Percentiles rank a stretch among this genome's conserved stretches.
phyloP scores from a whole-genome alignment of 441 rosid species.

The Populus trichocarpa region DNA sequence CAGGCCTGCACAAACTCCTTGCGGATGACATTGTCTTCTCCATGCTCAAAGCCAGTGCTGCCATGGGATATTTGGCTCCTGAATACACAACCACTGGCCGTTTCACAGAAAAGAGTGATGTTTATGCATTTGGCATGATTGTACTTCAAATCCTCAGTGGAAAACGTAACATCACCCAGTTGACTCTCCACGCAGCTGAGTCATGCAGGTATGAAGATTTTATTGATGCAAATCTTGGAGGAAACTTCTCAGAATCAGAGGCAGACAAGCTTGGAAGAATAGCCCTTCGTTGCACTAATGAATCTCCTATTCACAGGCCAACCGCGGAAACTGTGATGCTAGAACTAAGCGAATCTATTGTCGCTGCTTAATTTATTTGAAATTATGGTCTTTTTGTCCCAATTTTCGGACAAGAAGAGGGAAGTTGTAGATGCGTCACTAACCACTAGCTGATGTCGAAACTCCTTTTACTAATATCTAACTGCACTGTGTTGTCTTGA shows the following conservation, averaged over 20 bases:
- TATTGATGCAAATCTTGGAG: constrained; percentile 61
- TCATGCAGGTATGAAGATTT: constrained; percentile 45
- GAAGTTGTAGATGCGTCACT: constrained; percentile 13
- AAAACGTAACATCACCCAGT: constrained; percentile 48
- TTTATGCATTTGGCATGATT: constrained; percentile 80
- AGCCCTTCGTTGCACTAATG: constrained; percentile 73
- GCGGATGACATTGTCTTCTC: constrained; percentile 89
- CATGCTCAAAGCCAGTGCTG: constrained; percentile 85
- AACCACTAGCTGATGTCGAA: constrained; percentile 12
- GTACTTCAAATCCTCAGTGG: constrained; percentile 76
- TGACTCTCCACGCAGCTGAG: constrained; percentile 50
- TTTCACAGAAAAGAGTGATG: constrained; percentile 37
- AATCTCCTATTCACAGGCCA: constrained; percentile 68
- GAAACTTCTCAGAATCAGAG: constrained; percentile 51
- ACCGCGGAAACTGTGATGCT: constrained; percentile 54
- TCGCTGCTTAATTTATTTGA: constrained; percentile 21
- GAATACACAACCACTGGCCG: no score
- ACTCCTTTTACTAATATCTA: constrained; percentile 3
- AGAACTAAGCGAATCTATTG: constrained; percentile 40
- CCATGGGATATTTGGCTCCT: constrained; percentile 32
- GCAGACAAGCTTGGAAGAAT: constrained; percentile 58
- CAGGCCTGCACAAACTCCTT: constrained; percentile 82
- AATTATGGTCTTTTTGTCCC: constrained; percentile 17
- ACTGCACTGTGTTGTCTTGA: constrained; percentile 9
- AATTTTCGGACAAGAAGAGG: constrained; percentile 25